A percentile compares a stretch with the other conserved stretches of the same genome.
phyloP scores from a whole-genome alignment of 371 early-diverging fungal species.

The Batkoa obscura region DNA sequence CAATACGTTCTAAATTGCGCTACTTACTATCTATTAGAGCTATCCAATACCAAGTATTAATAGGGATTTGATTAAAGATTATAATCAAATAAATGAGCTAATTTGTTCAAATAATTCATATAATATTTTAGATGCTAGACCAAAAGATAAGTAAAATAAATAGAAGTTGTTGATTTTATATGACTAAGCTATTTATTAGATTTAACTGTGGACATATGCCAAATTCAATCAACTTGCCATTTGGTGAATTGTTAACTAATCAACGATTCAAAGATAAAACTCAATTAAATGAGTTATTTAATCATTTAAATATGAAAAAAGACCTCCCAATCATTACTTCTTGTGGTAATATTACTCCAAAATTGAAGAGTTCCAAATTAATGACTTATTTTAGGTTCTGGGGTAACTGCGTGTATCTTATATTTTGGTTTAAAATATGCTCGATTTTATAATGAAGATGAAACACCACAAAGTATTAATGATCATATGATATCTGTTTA shows the following conservation, averaged over 20 bases:
- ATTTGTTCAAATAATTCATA: constrained; percentile 13
- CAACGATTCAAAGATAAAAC: constrained; percentile 15
- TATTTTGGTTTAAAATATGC: not conserved
- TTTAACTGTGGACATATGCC: constrained; percentile 80
- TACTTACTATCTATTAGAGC: not conserved
- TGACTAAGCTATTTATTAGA: constrained; percentile 65
- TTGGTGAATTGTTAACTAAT: constrained; percentile 26
- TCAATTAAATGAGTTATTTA: constrained; percentile 22
- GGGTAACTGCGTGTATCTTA: not conserved
- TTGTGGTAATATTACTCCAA: constrained; percentile 23
- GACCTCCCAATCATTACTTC: constrained; percentile 38
- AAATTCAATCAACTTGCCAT: constrained; percentile 46
- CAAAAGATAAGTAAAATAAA: constrained; percentile 13
- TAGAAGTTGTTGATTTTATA: constrained; percentile 43
- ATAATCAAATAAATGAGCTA: constrained; percentile 28
- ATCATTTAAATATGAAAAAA: constrained; percentile 19
- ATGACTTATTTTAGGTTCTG: not conserved
- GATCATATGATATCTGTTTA: constrained; percentile 38
- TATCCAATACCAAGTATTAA: too few species aligned
- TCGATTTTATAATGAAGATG: not conserved
- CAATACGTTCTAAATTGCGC: not conserved
- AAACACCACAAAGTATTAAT: constrained; percentile 36
- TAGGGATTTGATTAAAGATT: constrained; percentile 25
- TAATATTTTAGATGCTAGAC: constrained; percentile 70
- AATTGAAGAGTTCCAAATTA: not conserved